Percentiles rank a stretch among this genome's conserved stretches.
Evolutionary conservation across 106 monocot species (phyloP).

Genomic region (Acanthochlamys bracteata): DNA sequence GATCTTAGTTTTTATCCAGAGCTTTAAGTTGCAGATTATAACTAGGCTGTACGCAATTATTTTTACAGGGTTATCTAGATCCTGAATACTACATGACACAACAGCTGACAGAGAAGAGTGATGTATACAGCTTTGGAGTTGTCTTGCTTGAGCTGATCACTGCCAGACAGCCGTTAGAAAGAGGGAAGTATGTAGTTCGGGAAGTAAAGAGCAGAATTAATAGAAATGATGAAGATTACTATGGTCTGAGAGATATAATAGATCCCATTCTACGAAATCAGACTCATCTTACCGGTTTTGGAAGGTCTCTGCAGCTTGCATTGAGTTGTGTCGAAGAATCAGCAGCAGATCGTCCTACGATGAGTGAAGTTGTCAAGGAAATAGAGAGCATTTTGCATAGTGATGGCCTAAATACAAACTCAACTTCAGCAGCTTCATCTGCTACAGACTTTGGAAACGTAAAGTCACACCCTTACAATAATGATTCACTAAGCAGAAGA

Average conservation of each 20-base stretch:
- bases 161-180: slow-evolving; percentile 37
- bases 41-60: no score
- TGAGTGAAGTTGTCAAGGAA: slow-evolving; percentile 59
- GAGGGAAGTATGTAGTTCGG: slow-evolving; percentile 38
- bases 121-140: slow-evolving; percentile 65
- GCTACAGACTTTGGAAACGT: slow-evolving; percentile 18
- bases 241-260: slow-evolving; percentile 39
- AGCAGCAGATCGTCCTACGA: slow-evolving; percentile 34
- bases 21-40: no score
- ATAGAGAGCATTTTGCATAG: slow-evolving; percentile 34
- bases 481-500: slow-evolving; percentile 14
- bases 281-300: slow-evolving; percentile 25
- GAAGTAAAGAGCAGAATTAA: slow-evolving; percentile 36
- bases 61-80: slow-evolving; percentile 57
- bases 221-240: slow-evolving; percentile 25
- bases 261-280: slow-evolving; percentile 33
- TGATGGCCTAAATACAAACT: slow-evolving; percentile 21
- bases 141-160: slow-evolving; percentile 57
- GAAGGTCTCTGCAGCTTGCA: slow-evolving; percentile 40
- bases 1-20: background rate
- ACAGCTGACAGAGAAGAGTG: slow-evolving; percentile 64
- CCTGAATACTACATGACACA: slow-evolving; percentile 72
- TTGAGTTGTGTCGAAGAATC: slow-evolving; percentile 43
- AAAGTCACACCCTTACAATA: slow-evolving; percentile 25
- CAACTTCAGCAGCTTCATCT: slow-evolving; percentile 30